These are phyloP conservation scores for Corynespora cassiicola DNA, from an alignment of 2,329 filamentous ascomycete species.

Conservation along the genomic window DNA sequence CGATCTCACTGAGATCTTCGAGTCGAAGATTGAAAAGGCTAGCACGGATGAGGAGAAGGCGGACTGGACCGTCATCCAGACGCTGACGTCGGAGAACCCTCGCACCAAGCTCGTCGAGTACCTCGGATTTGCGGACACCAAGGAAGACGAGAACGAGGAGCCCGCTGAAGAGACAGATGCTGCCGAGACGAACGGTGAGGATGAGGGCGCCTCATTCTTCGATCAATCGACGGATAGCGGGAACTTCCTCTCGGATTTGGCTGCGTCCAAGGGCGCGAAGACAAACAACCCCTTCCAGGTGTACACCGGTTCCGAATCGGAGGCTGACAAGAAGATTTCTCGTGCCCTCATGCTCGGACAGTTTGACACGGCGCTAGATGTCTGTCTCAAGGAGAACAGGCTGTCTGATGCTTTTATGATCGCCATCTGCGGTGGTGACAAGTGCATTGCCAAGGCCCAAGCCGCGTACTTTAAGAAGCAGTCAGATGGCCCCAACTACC, in stretches of 20 bases:
- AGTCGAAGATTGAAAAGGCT: constrained; percentile 75
- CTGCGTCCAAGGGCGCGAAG: constrained; percentile 88
- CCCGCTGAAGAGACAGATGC: constrained; percentile 32
- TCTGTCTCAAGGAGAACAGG: constrained; percentile 86
- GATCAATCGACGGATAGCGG: constrained; percentile 73
- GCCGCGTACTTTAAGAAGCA: constrained; percentile 87
- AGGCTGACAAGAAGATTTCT: constrained; percentile 86
- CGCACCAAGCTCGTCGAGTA: constrained; percentile 86
- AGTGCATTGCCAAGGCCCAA: constrained; percentile 93
- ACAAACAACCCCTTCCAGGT: constrained; percentile 95
- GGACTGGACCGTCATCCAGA: constrained; percentile 95
- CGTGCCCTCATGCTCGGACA: constrained; percentile 86
- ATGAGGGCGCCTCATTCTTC: constrained; percentile 76
- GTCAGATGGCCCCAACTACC: constrained; percentile 83
- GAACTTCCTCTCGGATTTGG: constrained; percentile 83
- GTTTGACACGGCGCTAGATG: constrained; percentile 87
- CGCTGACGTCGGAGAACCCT: constrained; percentile 83
- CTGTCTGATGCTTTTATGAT: constrained; percentile 98
- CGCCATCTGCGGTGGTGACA: constrained; percentile 93
- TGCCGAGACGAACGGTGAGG: constrained; percentile 53
- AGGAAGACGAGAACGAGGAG: constrained; percentile 47
- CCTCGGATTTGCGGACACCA: constrained; percentile 77
- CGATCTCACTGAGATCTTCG: constrained; percentile 79
- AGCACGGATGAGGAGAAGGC: constrained; percentile 90
- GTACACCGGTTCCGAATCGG: constrained; percentile 81